These are phyloP conservation scores for Polygonum aviculare DNA, from an alignment of 148 eudicot genomes.

Conservation along the genomic window DNA sequence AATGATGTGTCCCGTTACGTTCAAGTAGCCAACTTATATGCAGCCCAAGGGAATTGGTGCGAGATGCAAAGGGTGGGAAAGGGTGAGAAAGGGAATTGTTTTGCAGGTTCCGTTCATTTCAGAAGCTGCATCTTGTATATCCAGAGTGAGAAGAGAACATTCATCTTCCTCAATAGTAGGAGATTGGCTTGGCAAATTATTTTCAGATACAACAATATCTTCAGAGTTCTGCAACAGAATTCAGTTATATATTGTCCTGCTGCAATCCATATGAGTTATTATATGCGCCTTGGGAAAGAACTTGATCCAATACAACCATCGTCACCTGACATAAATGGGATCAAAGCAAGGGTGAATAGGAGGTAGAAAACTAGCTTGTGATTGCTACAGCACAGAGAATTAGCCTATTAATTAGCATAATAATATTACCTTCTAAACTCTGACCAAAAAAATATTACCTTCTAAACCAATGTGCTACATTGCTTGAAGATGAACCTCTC, in stretches of 20 bases:
- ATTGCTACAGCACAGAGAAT: not conserved
- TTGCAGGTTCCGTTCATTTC: slow-evolving; percentile 3
- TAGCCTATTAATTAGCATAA: not conserved
- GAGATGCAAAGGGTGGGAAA: slow-evolving; percentile 82
- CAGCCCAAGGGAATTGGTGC: slow-evolving; percentile 68
- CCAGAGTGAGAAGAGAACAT: not conserved
- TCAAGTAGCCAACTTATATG: slow-evolving; percentile 74
- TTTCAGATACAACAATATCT: not conserved
- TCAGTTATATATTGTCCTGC: not conserved
- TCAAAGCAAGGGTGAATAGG: not conserved
- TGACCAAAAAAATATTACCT: no score
- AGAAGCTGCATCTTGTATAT: no score
- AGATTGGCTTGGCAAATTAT: not conserved
- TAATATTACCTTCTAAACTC: not conserved
- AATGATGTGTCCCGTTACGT: slow-evolving; percentile 59
- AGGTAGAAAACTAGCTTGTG: not conserved
- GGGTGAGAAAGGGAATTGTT: slow-evolving; percentile 57
- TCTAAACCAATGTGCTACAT: not conserved
- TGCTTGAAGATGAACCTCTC: not conserved
- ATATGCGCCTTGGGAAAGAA: slow-evolving; percentile 79
- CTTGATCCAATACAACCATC: slow-evolving; percentile 75
- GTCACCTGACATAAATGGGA: slow-evolving; percentile 41
- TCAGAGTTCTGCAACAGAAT: not conserved
- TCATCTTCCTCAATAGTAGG: not conserved
- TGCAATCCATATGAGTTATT: not conserved